Evolutionary conservation across 129 eudicot genomes (phyloP).

Genomic region (Arctium minus): DNA sequence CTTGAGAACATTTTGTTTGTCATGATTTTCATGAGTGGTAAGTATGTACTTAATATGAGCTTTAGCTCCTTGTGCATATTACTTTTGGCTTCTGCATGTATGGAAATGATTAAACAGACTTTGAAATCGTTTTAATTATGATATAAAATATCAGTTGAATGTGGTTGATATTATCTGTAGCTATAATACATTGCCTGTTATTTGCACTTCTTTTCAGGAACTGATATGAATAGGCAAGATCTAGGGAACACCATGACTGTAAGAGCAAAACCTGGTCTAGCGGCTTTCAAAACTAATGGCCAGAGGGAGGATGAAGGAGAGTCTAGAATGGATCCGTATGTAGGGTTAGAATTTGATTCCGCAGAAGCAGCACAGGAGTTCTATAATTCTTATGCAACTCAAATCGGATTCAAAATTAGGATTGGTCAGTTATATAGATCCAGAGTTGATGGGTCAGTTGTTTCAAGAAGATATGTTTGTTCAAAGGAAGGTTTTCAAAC

Average conservation of each 20-base stretch:
- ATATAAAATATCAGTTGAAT: neutral
- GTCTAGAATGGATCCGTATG: conserved; percentile 57
- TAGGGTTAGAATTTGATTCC: conserved; percentile 73
- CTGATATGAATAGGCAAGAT: conserved; percentile 68
- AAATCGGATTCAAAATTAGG: conserved; percentile 66
- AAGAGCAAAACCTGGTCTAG: conserved; percentile 46
- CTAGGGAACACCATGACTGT: conserved; percentile 54
- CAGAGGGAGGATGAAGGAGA: conserved; percentile 54
- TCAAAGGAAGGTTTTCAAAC: conserved; percentile 88
- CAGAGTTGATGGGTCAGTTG: conserved; percentile 67
- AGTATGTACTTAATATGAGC: no score
- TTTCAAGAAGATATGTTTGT: conserved; percentile 77
- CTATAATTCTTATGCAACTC: conserved; percentile 61
- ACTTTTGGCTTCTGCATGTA: neutral
- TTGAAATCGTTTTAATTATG: neutral
- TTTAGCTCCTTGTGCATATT: no score
- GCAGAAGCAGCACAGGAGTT: conserved; percentile 79
- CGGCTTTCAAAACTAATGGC: conserved; percentile 40
- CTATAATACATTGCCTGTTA: neutral
- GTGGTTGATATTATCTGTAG: neutral
- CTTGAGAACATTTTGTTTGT: no score
- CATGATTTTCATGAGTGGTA: no score
- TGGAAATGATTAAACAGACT: neutral
- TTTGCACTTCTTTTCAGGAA: conserved; percentile 36
- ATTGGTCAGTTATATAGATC: conserved; percentile 80